Evolutionary conservation across 148 eudicot genomes (phyloP).

Genomic region (Pharnaceum exiguum): DNA sequence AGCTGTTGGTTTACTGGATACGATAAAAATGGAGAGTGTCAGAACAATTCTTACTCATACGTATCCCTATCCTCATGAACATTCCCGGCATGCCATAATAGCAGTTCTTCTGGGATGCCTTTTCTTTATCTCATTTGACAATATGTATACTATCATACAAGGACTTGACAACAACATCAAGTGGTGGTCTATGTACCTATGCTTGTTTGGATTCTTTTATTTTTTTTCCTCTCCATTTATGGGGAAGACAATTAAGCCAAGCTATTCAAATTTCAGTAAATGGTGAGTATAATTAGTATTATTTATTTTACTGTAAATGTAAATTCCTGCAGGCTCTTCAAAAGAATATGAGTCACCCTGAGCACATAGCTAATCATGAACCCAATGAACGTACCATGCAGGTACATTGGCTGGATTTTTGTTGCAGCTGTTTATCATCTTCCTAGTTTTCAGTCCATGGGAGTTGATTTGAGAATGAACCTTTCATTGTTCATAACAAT

Average conservation of each 20-base stretch:
- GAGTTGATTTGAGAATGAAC: slow-evolving; percentile 97
- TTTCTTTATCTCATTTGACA: slow-evolving; percentile 93
- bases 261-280: slow-evolving; percentile 92
- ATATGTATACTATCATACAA: slow-evolving; percentile 86
- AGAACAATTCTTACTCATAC: slow-evolving; percentile 77
- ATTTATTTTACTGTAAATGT: background rate
- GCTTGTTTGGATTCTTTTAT: slow-evolving; percentile 94
- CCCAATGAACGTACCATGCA: slow-evolving; percentile 24
- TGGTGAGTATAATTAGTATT: slow-evolving; percentile 46
- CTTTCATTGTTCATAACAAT: slow-evolving; percentile 92
- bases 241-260: slow-evolving; percentile 93
- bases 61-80: slow-evolving; percentile 96
- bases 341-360: background rate
- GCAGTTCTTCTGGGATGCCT: slow-evolving; percentile 92
- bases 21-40: slow-evolving; percentile 80
- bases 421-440: slow-evolving; percentile 95
- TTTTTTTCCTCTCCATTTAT: slow-evolving; percentile 97
- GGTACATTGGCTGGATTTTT: slow-evolving; percentile 95
- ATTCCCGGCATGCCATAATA: slow-evolving; percentile 88
- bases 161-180: slow-evolving; percentile 87
- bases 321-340: background rate
- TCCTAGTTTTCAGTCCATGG: slow-evolving; percentile 98
- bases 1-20: slow-evolving; percentile 62
- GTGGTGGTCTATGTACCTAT: slow-evolving; percentile 98
- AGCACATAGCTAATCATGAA: slow-evolving; percentile 3